A percentile compares a stretch with the other conserved stretches of the same genome.
These are phyloP conservation scores for Neofusicoccum parvum DNA, from an alignment of 2,329 filamentous ascomycete species.

Conservation along the genomic window DNA sequence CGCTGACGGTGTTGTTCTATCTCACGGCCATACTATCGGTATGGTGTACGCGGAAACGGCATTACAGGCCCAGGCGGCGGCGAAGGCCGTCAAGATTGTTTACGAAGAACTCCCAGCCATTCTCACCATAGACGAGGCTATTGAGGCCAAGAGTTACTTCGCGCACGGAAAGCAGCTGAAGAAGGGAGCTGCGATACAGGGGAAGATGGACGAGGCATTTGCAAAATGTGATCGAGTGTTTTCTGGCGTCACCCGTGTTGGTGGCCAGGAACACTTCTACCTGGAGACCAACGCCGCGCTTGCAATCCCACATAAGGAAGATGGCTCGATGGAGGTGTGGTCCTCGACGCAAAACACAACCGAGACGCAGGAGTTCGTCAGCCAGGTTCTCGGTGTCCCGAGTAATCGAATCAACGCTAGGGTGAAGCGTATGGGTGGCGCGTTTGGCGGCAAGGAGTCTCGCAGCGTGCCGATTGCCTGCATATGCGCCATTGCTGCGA, in stretches of 20 bases:
- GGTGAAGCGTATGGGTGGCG: slow-evolving; percentile 89
- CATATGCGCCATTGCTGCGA: slow-evolving; percentile 80
- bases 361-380: slow-evolving; percentile 63
- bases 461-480: slow-evolving; percentile 80
- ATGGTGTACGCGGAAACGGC: slow-evolving; percentile 81
- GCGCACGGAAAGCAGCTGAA: slow-evolving; percentile 77
- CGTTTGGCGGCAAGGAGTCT: slow-evolving; percentile 92
- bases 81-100: slow-evolving; percentile 79
- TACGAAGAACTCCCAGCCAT: slow-evolving; percentile 88
- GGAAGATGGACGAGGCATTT: slow-evolving; percentile 71
- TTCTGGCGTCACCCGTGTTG: slow-evolving; percentile 80
- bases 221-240: slow-evolving; percentile 77
- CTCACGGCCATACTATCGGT: slow-evolving; percentile 87
- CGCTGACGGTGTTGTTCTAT: slow-evolving; percentile 82
- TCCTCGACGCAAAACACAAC: slow-evolving; percentile 44
- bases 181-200: slow-evolving; percentile 60
- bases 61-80: slow-evolving; percentile 74
- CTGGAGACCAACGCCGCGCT: slow-evolving; percentile 87
- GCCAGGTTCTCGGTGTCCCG: slow-evolving; percentile 78
- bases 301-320: slow-evolving; percentile 82
- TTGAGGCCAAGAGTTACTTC: slow-evolving; percentile 84
- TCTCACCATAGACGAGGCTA: slow-evolving; percentile 91
- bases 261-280: slow-evolving; percentile 96
- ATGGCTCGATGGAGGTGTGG: slow-evolving; percentile 90
- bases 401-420: slow-evolving; percentile 86